phyloP scores from a whole-genome alignment of 768 basidiomycete genomes.

The Suillus clintonianus region DNA sequence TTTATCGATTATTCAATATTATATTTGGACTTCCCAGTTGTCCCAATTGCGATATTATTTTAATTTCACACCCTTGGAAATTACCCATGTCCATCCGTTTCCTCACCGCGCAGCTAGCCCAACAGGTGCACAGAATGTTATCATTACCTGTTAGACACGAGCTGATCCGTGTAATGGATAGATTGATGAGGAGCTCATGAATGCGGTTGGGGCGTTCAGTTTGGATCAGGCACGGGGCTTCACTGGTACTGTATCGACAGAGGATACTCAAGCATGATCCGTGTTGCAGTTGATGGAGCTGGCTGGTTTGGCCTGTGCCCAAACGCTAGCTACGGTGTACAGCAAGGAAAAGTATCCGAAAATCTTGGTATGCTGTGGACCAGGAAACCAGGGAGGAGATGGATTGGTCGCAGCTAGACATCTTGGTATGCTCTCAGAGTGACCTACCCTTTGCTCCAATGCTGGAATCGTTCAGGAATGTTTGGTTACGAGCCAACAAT shows the following conservation, averaged over 20 bases:
- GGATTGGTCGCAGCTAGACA: constrained; percentile 96
- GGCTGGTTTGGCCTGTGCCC: constrained; percentile 92
- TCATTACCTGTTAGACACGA: background rate
- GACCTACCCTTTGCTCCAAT: background rate
- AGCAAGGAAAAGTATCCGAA: constrained; percentile 63
- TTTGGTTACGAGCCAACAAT: constrained; percentile 90
- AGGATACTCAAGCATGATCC: background rate
- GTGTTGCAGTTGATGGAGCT: constrained; percentile 85
- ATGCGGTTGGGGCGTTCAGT: constrained; percentile 84
- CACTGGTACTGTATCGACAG: background rate
- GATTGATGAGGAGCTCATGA: constrained; percentile 97
- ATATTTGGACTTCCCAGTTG: background rate
- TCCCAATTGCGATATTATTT: background rate
- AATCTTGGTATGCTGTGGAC: constrained; percentile 95
- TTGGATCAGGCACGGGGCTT: constrained; percentile 73
- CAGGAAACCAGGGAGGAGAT: constrained; percentile 97
- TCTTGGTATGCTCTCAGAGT: constrained; percentile 55
- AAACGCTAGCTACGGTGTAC: constrained; percentile 81
- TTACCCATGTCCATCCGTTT: constrained; percentile 58
- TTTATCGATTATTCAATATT: constrained; percentile 2
- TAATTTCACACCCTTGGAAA: background rate
- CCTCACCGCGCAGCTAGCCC: constrained; percentile 71
- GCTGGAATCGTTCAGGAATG: constrained; percentile 55
- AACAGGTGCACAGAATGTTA: constrained; percentile 52
- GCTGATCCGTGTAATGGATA: constrained; percentile 27